phyloP scores from a whole-genome alignment of 2,329 filamentous ascomycete genomes.

The Parastagonospora nodorum region DNA sequence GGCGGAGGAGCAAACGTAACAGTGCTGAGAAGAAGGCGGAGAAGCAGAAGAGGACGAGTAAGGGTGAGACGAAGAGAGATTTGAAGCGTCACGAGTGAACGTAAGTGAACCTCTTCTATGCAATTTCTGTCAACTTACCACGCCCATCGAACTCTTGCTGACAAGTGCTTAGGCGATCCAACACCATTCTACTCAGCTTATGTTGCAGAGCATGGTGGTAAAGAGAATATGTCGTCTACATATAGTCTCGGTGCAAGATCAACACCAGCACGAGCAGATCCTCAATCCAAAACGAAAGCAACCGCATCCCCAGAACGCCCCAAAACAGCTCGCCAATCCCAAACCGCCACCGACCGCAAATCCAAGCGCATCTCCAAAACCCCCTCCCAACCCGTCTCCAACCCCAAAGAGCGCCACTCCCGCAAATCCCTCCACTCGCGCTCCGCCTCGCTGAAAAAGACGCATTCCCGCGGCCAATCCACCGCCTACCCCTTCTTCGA shows the following conservation, averaged over 20 bases:
- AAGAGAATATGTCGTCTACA: constrained; percentile 35
- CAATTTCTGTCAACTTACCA: too few species aligned
- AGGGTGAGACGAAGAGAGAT: constrained; percentile 20
- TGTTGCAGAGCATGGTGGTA: constrained; percentile 33
- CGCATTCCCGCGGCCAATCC: constrained; percentile 32
- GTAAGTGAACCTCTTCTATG: constrained; percentile 4
- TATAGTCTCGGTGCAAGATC: constrained; percentile 23
- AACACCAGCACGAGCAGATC: constrained; percentile 2
- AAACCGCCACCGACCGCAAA: constrained; percentile 10
- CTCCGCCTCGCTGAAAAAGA: constrained; percentile 26
- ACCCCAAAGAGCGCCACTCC: constrained; percentile 27
- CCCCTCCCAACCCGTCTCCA: constrained; percentile 13
- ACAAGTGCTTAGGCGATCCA: constrained; percentile 25
- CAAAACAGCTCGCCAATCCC: constrained; percentile 16
- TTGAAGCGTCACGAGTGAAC: constrained; percentile 30
- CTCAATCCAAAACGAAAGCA: constrained; percentile 8
- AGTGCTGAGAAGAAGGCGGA: constrained; percentile 18
- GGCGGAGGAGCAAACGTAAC: constrained; percentile 17
- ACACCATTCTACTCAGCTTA: constrained; percentile 27
- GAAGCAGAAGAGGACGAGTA: constrained; percentile 13
- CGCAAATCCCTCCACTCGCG: constrained; percentile 29
- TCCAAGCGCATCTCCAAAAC: constrained; percentile 3
- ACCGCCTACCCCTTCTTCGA: constrained; percentile 36
- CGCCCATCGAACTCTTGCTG: too few species aligned
- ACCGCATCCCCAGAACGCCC: constrained; percentile 22